Evolutionary conservation across 2,329 filamentous ascomycete genomes (phyloP), one percentile per base, ranked within the genome.

Genomic region (Truncatella angustata): DNA sequence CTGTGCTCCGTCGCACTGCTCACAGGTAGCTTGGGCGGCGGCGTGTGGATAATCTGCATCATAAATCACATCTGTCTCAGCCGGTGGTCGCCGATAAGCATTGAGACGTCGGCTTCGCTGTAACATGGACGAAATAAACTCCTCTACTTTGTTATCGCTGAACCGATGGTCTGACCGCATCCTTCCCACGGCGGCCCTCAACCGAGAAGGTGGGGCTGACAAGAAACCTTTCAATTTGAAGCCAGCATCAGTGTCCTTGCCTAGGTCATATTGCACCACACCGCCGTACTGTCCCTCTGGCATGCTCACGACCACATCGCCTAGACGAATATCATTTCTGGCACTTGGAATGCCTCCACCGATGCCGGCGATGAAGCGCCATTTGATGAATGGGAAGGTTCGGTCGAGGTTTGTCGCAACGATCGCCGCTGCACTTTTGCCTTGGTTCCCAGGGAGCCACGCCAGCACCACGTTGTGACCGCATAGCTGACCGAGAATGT

Each of bases 381-480:
- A 62, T 36, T 56, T 50, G 40, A 65, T 56, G 20, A 44, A 56
- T 9, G 60, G 58, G 26, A 67, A 68, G 0, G 55, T 59, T 30
- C 59, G 58, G 1, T 49, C 34, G 18, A 67, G 48, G 30, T 65
- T 57, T 6, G 56, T 56, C 3, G 60, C 58, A 9, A 63, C 62
- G 10, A 47, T 56, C 6, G 61, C 59, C 2, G 64, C 63, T 4
- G 58, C 52, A 1, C 56, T 57, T 44, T 63, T 65, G 1, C 64
- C 63, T 32, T 62, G 56, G 14, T 37, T 54, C 2, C 60, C 58
- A 0, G 63, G 57, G 1, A 66, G 61, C 21, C 62, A 68, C 0
- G 64, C 60, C 16, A 67, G 54, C 4, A 65, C 61, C 23, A 64
- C 50, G 18, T 63, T 57, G 24, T 66, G 60, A 32, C 61, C 56